These are phyloP conservation scores for Aspergillus cristatus DNA, from an alignment of 495 filamentous ascomycete species.

Conservation along the genomic window DNA sequence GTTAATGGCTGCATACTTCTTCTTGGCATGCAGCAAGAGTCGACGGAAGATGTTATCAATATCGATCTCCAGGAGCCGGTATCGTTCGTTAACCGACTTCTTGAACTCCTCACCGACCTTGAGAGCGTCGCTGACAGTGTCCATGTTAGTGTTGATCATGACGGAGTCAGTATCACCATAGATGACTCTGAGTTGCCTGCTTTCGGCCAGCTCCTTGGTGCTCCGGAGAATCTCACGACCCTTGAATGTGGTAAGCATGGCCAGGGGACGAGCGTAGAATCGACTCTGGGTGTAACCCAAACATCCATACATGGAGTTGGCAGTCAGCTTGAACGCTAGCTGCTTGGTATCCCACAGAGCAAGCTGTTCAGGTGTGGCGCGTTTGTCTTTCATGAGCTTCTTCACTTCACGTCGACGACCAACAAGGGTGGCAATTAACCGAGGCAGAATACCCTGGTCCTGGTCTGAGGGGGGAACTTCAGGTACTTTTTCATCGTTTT, in stretches of 20 bases:
- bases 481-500: slow-evolving; percentile 62
- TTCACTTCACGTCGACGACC: slow-evolving; percentile 84
- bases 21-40: slow-evolving; percentile 91
- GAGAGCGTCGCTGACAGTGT: slow-evolving; percentile 83
- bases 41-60: slow-evolving; percentile 96
- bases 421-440: slow-evolving; percentile 84
- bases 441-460: slow-evolving; percentile 73
- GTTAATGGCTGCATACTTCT: slow-evolving; percentile 98
- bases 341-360: slow-evolving; percentile 98
- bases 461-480: slow-evolving; percentile 61
- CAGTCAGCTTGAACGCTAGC: slow-evolving; percentile 89
- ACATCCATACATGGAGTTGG: slow-evolving; percentile 99
- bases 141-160: slow-evolving; percentile 98
- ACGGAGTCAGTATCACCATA: slow-evolving; percentile 99
- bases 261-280: slow-evolving; percentile 91
- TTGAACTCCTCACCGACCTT: slow-evolving; percentile 81
- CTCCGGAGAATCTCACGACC: slow-evolving; percentile 93
- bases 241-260: slow-evolving; percentile 93
- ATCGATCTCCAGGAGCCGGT: slow-evolving; percentile 87
- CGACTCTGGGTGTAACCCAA: slow-evolving; percentile 90
- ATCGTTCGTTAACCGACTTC: slow-evolving; percentile 76
- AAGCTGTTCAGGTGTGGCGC: slow-evolving; percentile 74
- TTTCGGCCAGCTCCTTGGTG: slow-evolving; percentile 91
- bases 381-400: slow-evolving; percentile 89
- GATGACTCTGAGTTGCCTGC: slow-evolving; percentile 79